A percentile compares a stretch with the other conserved stretches of the same genome.
phyloP scores from a whole-genome alignment of 2,329 filamentous ascomycete species.

The Cercospora citrullina region DNA sequence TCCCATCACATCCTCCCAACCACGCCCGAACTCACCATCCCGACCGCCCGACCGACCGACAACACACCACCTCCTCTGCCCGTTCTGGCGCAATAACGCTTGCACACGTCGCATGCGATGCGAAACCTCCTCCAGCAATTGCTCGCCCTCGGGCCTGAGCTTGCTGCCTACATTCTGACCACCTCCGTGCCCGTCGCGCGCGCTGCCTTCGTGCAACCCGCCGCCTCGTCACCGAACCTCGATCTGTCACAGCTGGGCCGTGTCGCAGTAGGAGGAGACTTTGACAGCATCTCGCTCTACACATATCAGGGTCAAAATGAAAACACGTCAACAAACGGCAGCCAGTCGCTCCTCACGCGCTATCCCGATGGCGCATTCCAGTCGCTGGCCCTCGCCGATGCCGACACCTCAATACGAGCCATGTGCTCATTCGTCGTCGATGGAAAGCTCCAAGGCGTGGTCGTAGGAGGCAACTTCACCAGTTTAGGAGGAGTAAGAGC shows the following conservation, averaged over 20 bases:
- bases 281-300: conserved; percentile 87
- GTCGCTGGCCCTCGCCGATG: conserved; percentile 68
- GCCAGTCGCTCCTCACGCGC: conserved; percentile 74
- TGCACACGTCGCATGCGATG: conserved; percentile 30
- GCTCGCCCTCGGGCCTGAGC: conserved; percentile 40
- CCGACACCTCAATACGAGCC: conserved; percentile 80
- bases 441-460: conserved; percentile 68
- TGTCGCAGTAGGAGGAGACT: conserved; percentile 84
- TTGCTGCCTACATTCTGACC: conserved; percentile 37
- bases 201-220: conserved; percentile 39
- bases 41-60: conserved; percentile 2
- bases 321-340: conserved; percentile 69
- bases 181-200: conserved; percentile 25
- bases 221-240: conserved; percentile 64
- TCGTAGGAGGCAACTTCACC: conserved; percentile 94
- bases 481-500: conserved; percentile 76
- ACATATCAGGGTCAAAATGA: conserved; percentile 79
- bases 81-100: conserved; percentile 1
- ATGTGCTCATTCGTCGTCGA: conserved; percentile 80
- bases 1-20: neutral
- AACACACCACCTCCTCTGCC: neutral
- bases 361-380: conserved; percentile 84
- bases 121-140: conserved; percentile 36
- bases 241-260: conserved; percentile 76
- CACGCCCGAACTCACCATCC: neutral